Base-by-base conservation (phyloP, 345 rosid genomes). In the Gossypium bickii region DNA sequence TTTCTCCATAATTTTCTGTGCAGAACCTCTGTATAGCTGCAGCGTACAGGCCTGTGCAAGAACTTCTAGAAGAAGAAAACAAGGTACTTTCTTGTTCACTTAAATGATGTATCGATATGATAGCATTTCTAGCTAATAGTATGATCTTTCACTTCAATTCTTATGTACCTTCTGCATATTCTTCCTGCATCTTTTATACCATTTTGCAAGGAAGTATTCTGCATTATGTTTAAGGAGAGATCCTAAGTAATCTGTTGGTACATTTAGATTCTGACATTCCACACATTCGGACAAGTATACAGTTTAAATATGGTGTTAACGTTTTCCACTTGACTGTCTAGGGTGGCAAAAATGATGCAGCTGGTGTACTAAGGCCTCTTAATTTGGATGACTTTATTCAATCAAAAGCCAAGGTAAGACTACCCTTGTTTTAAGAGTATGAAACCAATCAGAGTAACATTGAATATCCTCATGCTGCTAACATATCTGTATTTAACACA, bases 11-110 rank as follows among this genome's bases (percentile, higher is more conserved):
- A 68, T 78, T 75, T 70, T 34, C 55, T 78, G 59, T 71, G 77
- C 87, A 96, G 98, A 96, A 96, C 80, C 92, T 96, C 49, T 96
- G 98, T 81, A 85, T 93, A 68, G 97, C 99, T 53, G 97, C 98
- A 78, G 97, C 99, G 17, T 96, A 96, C 85, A 83, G 92, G 78
- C 99, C 99, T 25, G 97, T 93, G n/a, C 97, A 96, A 81, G 98
- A 96, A 79, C 85, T 96, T 82, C 74, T 93, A 70, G 94, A 90
- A 78, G 82, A 85, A 70, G 99, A 91, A 87, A 88, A 77, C 74
- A 82, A 85, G 96, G 98, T 89, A 82, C 16, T 9, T 56, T 24
- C 61, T 45, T 66, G 61, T 74, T 47, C 47, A 63, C 73, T 74
- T 62, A 22, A 48, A 70, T 71, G 49, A 56, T 56, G 58, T 10